These are phyloP conservation scores for Sindora glabra DNA, from an alignment of 306 rosid genomes.

Conservation along the genomic window DNA sequence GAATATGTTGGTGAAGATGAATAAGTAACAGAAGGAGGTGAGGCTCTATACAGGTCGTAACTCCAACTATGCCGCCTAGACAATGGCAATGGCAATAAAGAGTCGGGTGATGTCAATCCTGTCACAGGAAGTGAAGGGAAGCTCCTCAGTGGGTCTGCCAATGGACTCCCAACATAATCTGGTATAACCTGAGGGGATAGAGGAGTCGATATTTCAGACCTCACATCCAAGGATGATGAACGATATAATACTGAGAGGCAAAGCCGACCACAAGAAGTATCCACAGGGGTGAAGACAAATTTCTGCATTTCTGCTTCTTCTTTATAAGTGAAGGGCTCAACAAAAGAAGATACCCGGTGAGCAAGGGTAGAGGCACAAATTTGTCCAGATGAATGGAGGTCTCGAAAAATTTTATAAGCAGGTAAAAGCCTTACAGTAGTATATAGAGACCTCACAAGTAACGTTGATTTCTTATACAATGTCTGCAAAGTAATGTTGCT, in stretches of 20 bases:
- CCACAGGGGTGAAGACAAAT: constrained; percentile 78
- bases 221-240: constrained; percentile 39
- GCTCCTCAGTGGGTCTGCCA: constrained; percentile 56
- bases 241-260: constrained; percentile 60
- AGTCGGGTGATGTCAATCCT: constrained; percentile 39
- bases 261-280: constrained; percentile 68
- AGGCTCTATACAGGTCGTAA: constrained; percentile 49
- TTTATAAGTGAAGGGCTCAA: constrained; percentile 58
- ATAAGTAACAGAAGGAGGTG: constrained; percentile 39
- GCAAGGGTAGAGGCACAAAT: constrained; percentile 51
- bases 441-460: constrained; percentile 80
- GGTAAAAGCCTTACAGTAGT: constrained; percentile 72
- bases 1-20: constrained; percentile 76
- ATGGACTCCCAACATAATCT: constrained; percentile 85
- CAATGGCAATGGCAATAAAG: constrained; percentile 43
- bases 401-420: constrained; percentile 53
- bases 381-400: constrained; percentile 56
- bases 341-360: constrained; percentile 63
- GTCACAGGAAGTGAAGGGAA: constrained; percentile 50
- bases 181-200: constrained; percentile 67
- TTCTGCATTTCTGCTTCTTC: constrained; percentile 66
- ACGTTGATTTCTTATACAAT: constrained; percentile 57
- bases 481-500: constrained; percentile 37
- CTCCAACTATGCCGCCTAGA: constrained; percentile 52
- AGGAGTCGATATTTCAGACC: constrained; percentile 57